Base-by-base conservation (phyloP, 78 protist species). In the Chrysochromulina tobinii region DNA sequence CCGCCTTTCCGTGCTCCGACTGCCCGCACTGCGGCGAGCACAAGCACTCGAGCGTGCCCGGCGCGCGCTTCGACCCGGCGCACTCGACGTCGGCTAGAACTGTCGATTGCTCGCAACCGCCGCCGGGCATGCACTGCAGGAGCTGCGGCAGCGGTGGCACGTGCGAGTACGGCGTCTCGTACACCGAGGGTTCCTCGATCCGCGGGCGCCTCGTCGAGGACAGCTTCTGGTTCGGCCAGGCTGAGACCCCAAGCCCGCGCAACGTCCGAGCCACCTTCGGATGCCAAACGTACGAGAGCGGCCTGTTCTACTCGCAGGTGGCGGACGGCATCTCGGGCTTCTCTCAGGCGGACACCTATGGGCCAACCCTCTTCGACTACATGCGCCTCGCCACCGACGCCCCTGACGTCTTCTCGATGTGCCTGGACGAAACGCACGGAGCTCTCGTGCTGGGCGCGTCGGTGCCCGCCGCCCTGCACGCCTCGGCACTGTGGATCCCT, bases 111-210 rank as follows among this genome's bases (percentile, higher is more conserved):
- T 1, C 20, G 51, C 2, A 1, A 18, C 87, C 87, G 17, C 64
- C 61, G 21, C 3, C 0, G 25, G 59, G 64, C 48, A 79, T 79
- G 87, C 51, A 11, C 64, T 79, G 59, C 11, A 59, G 83, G 27
- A 12, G 50, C 21, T 79, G 87, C 87, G 87, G 54, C n/a, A 38
- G 38, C 38, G 61, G 38, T 8, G 50, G 64, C 58, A 2, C 20
- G 50, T 79, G 87, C 38, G 58, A 20, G 23, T 79, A 79, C 48
- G 38, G 53, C 48, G 87, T 79, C 64, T 79, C 87, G 87, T 79
- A 79, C 87, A 79, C 87, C 87, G 87, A 79, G 87, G 87, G 87
- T 23, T 54, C 64, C 8, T 54, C 61, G 50, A 79, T 79, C 64
- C 87, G 87, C 38, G 87, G 87, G 51, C 21, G 11, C 64, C 58